Conservation (phyloP, 371 early-diverging fungal species). For the Entomophthora muscae region DNA sequence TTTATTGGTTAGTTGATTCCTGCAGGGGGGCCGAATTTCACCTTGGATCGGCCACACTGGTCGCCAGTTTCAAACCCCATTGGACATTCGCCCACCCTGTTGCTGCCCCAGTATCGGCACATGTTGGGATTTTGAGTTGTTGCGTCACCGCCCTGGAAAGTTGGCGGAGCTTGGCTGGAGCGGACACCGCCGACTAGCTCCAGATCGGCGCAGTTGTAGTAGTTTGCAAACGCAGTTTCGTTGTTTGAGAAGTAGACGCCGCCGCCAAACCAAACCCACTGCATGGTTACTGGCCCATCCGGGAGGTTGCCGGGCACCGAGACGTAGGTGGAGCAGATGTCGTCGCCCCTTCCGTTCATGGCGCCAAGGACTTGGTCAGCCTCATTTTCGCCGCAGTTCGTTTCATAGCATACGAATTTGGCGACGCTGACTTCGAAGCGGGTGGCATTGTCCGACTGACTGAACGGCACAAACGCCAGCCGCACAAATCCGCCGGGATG, state of each 20-base stretch:
- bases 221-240: slow-evolving; percentile 32
- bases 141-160: not conserved
- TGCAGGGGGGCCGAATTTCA: too few relatives aligned
- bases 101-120: slow-evolving; percentile 3
- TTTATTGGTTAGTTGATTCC: too few relatives aligned
- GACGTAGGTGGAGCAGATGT: slow-evolving; percentile 22
- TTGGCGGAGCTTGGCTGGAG: slow-evolving; percentile 15
- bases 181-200: slow-evolving; percentile 26
- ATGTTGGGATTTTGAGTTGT: not conserved
- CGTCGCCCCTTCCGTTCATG: slow-evolving; percentile 20
- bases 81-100: not conserved
- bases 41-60: not conserved
- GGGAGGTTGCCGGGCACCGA: slow-evolving; percentile 26
- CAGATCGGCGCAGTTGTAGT: slow-evolving; percentile 29
- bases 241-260: slow-evolving; percentile 19
- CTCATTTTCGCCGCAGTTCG: slow-evolving; percentile 21
- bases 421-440: slow-evolving; percentile 25
- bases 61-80: not conserved
- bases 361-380: slow-evolving; percentile 10
- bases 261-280: slow-evolving; percentile 37
- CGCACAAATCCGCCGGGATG: too few relatives aligned
- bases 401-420: slow-evolving; percentile 34
- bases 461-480: slow-evolving; percentile 29
- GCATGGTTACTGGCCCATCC: slow-evolving; percentile 33
- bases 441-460: slow-evolving; percentile 24